Conservation (phyloP, 2,329 filamentous ascomycete genomes). For the Emergomyces africanus region DNA sequence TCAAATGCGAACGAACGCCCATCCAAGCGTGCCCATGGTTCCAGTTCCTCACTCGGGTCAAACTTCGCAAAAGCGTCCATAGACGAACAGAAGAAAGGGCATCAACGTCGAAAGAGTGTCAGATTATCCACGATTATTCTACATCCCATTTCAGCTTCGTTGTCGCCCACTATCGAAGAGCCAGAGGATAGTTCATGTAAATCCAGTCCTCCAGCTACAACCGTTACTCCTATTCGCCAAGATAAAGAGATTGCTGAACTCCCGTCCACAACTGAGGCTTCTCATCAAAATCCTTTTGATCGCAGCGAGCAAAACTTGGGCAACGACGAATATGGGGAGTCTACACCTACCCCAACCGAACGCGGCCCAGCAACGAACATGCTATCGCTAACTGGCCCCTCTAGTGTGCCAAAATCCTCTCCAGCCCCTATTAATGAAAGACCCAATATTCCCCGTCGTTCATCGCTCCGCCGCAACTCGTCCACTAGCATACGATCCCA, state of each 20-base stretch:
- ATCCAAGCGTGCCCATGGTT: background rate
- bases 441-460: slow-evolving; percentile 1
- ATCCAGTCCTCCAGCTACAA: background rate
- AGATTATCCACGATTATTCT: slow-evolving; percentile 29
- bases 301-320: background rate
- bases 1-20: background rate
- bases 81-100: slow-evolving; percentile 16
- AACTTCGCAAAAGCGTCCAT: background rate
- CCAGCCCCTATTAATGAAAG: background rate
- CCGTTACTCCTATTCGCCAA: background rate
- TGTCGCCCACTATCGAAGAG: slow-evolving; percentile 25
- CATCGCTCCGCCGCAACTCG: background rate
- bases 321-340: background rate
- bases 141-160: slow-evolving; percentile 13
- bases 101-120: slow-evolving; percentile 32
- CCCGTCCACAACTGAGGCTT: background rate
- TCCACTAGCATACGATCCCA: background rate
- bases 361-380: background rate
- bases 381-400: background rate
- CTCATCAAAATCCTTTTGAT: background rate
- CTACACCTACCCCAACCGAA: background rate
- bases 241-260: background rate
- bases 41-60: background rate
- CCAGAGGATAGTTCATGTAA: slow-evolving; percentile 16
- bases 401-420: background rate